Evolutionary conservation across 805 yeast species (phyloP).

Genomic region (Lachancea waltii): DNA sequence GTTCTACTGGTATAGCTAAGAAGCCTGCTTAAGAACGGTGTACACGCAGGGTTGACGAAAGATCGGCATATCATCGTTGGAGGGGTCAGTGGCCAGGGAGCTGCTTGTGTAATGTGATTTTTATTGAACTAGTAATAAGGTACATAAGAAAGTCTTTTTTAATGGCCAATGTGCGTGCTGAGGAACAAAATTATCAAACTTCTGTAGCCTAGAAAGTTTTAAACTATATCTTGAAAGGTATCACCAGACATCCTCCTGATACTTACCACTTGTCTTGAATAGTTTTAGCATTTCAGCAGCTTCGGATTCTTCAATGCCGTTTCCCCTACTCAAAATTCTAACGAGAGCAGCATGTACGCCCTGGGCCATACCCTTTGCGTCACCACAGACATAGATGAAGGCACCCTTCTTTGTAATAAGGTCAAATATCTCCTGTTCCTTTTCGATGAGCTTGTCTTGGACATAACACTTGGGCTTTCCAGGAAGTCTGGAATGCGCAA

Average conservation of each 20-base stretch:
- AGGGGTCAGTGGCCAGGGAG: too few relatives aligned
- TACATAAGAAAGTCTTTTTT: too few relatives aligned
- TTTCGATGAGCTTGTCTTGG: slow-evolving; percentile 64
- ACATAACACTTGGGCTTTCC: slow-evolving; percentile 63
- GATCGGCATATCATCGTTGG: too few relatives aligned
- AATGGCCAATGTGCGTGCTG: too few relatives aligned
- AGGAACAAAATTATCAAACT: too few relatives aligned
- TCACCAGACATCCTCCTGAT: slow-evolving; percentile 98
- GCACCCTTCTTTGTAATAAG: slow-evolving; percentile 67
- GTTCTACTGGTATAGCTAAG: neutral
- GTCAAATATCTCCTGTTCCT: slow-evolving; percentile 36
- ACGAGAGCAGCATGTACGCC: slow-evolving; percentile 73
- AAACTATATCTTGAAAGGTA: neutral
- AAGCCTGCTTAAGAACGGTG: neutral
- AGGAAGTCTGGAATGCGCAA: slow-evolving; percentile 80
- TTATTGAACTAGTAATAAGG: too few relatives aligned
- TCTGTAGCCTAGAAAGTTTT: neutral
- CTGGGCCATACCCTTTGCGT: slow-evolving; percentile 92
- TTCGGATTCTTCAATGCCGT: slow-evolving; percentile 55
- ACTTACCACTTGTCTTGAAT: slow-evolving; percentile 75
- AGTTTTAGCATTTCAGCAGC: slow-evolving; percentile 75
- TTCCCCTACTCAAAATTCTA: slow-evolving; percentile 53
- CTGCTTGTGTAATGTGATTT: too few relatives aligned
- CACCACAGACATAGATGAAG: slow-evolving; percentile 92
- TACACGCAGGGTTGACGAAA: neutral